Conservation (phyloP, 768 basidiomycete genomes). For the Russula dissimulans region DNA sequence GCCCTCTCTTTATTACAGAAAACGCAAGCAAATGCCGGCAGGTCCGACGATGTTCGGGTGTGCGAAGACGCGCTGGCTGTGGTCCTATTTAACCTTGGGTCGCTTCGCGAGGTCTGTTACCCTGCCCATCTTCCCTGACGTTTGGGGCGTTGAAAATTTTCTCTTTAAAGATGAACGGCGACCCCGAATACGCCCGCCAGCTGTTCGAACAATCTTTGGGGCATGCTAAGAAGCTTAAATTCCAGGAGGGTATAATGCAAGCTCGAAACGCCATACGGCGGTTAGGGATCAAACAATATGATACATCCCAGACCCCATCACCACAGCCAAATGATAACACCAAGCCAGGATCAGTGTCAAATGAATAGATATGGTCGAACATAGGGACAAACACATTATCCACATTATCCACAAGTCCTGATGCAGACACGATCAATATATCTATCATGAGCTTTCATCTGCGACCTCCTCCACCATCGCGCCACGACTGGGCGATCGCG, state of each 20-base stretch:
- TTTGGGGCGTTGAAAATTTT: background rate
- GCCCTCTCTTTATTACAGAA: conserved; percentile 31
- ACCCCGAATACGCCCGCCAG: conserved; percentile 9
- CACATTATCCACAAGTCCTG: background rate
- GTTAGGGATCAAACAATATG: conserved; percentile 4
- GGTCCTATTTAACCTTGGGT: conserved; percentile 17
- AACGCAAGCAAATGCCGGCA: conserved; percentile 15
- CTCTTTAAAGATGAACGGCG: conserved; percentile 10
- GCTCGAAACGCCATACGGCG: conserved; percentile 16
- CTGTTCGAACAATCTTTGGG: conserved; percentile 15
- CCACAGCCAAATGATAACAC: background rate
- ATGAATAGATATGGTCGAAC: conserved; percentile 14
- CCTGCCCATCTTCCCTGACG: background rate
- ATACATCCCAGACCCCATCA: background rate
- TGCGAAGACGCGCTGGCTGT: conserved; percentile 18
- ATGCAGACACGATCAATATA: background rate
- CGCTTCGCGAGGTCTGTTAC: conserved; percentile 19
- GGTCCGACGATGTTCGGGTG: conserved; percentile 2
- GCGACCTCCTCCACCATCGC: conserved; percentile 28
- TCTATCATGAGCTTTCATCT: conserved; percentile 25
- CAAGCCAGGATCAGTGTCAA: conserved; percentile 8
- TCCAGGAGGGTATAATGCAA: conserved; percentile 15
- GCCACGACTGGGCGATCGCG: conserved; percentile 27
- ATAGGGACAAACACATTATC: background rate
- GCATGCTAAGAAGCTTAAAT: conserved; percentile 12